Percentiles rank a stretch among this genome's conserved stretches.
Evolutionary conservation across 768 basidiomycete genomes (phyloP).

Genomic region (Dentipellis fragilis): DNA sequence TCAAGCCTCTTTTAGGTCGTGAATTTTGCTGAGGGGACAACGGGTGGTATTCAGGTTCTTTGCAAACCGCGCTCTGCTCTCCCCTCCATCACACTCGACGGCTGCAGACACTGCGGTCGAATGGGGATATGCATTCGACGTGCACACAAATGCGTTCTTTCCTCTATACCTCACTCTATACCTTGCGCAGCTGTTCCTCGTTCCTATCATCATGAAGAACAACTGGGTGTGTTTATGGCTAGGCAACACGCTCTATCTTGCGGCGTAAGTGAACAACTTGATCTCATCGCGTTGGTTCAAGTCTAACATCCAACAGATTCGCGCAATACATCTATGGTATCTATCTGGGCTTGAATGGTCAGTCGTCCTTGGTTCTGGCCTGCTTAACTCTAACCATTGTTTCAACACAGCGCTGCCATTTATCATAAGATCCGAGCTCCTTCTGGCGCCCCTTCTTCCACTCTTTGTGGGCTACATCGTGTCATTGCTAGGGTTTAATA

Average conservation of each 20-base stretch:
- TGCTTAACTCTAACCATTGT: conserved; percentile 8
- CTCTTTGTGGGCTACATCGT: conserved; percentile 79
- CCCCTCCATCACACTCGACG: conserved; percentile 63
- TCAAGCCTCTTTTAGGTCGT: background rate
- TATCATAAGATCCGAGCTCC: conserved; percentile 78
- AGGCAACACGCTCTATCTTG: conserved; percentile 87
- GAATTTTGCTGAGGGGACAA: conserved; percentile 13
- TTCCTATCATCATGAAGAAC: conserved; percentile 70
- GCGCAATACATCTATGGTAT: conserved; percentile 89
- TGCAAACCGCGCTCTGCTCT: conserved; percentile 61
- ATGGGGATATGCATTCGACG: conserved; percentile 95
- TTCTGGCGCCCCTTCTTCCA: conserved; percentile 85
- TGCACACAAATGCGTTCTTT: conserved; percentile 96
- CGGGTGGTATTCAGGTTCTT: conserved; percentile 39
- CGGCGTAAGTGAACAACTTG: conserved; percentile 45
- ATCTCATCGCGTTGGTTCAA: background rate
- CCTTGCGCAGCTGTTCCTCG: conserved; percentile 77
- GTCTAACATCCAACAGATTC: conserved; percentile 35
- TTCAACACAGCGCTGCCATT: conserved; percentile 73
- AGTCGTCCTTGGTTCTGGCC: conserved; percentile 14
- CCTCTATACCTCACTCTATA: conserved; percentile 88
- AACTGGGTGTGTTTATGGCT: conserved; percentile 94
- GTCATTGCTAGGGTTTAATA: conserved; percentile 84
- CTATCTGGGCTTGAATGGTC: conserved; percentile 78
- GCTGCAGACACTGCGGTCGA: conserved; percentile 67